Base-by-base conservation (phyloP, 371 early-diverging fungal species). In the Mucor plumbeus region DNA sequence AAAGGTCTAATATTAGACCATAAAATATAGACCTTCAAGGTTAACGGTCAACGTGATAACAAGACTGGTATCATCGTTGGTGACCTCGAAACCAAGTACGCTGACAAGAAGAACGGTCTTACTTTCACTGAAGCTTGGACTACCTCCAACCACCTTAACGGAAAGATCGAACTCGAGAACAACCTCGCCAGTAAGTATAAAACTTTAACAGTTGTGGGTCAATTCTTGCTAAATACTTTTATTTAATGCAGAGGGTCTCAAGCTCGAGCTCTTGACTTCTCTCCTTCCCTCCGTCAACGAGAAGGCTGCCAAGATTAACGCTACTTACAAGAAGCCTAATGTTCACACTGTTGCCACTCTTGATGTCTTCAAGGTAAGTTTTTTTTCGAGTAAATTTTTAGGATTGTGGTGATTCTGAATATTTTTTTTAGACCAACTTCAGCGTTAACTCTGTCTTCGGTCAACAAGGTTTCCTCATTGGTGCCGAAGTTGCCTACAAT, bases 31-130 rank as follows among this genome's bases (percentile, higher is more conserved):
- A 91, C 91, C 71, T 99, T 98, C 90, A 97, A 95, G 75, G 96
- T 97, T 64, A 89, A 88, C 78, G 98, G 98, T 69, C 80, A 85
- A 78, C 92, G 96, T 86, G 97, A 97, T 85, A 88, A 90, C 88
- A 96, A 96, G 90, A 85, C 93, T 63, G 97, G 97, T 65, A 87
- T 86, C 82, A 97, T 99, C 76, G 88, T 89, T 73, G 94, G 94
- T 81, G 98, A 99, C 76, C 86, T 98, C 76, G 96, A 96, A 91
- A 91, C 92, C 84, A 98, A 97, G 90, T 97, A 95, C 79, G 80
- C 90, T 67, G 95, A 97, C 88, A 94, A 92, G 87, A 81, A 91
- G 76, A 92, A 91, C 73, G 97, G 97, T 79, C 80, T 97, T 43
- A 91, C 95, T 71, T 87, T 96, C 84, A 98, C 98, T 72, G 94